Percentiles rank a stretch among this genome's conserved stretches.
These are phyloP conservation scores for Phialemoniopsis sp. DNA, from an alignment of 2,329 filamentous ascomycete genomes.

Conservation along the genomic window DNA sequence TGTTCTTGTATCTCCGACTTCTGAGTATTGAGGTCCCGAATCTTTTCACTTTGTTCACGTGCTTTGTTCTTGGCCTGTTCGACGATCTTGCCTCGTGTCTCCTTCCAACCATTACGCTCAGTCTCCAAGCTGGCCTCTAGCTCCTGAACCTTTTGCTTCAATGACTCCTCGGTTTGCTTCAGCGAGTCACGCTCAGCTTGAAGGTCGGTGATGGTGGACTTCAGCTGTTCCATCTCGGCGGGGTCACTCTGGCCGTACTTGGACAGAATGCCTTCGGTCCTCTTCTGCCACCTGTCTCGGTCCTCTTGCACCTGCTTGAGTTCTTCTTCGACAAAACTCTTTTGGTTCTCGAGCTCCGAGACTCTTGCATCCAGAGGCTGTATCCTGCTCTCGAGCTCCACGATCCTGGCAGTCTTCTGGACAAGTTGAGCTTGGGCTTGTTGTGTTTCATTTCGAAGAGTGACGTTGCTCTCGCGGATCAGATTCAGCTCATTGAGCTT, in stretches of 20 bases:
- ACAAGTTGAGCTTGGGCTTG: slow-evolving; percentile 72
- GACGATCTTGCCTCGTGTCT: slow-evolving; percentile 47
- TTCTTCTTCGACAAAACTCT: slow-evolving; percentile 80
- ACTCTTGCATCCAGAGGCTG: slow-evolving; percentile 80
- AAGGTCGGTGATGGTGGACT: slow-evolving; percentile 66
- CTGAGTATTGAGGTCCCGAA: slow-evolving; percentile 49
- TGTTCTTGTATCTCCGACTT: slow-evolving; percentile 48
- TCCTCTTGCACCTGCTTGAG: slow-evolving; percentile 86
- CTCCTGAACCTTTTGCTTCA: slow-evolving; percentile 51
- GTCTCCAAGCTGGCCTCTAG: slow-evolving; percentile 46
- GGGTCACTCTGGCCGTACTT: slow-evolving; percentile 96
- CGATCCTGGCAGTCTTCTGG: slow-evolving; percentile 70
- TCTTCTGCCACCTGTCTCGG: slow-evolving; percentile 91
- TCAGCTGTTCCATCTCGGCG: slow-evolving; percentile 85
- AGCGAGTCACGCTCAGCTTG: slow-evolving; percentile 61
- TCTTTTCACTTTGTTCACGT: slow-evolving; percentile 46
- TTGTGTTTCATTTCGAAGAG: slow-evolving; percentile 80
- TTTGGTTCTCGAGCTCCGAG: slow-evolving; percentile 75
- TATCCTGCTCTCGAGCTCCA: slow-evolving; percentile 70
- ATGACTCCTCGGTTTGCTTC: slow-evolving; percentile 42
- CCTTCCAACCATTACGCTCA: slow-evolving; percentile 51
- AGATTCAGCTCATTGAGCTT: slow-evolving; percentile 95
- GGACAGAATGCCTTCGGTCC: slow-evolving; percentile 89
- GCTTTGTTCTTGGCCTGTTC: slow-evolving; percentile 62
- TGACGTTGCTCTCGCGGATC: slow-evolving; percentile 91